Percentiles rank a stretch among this genome's conserved stretches.
These are phyloP conservation scores for Isatis lusitanica DNA, from an alignment of 441 rosid genomes.

Conservation along the genomic window DNA sequence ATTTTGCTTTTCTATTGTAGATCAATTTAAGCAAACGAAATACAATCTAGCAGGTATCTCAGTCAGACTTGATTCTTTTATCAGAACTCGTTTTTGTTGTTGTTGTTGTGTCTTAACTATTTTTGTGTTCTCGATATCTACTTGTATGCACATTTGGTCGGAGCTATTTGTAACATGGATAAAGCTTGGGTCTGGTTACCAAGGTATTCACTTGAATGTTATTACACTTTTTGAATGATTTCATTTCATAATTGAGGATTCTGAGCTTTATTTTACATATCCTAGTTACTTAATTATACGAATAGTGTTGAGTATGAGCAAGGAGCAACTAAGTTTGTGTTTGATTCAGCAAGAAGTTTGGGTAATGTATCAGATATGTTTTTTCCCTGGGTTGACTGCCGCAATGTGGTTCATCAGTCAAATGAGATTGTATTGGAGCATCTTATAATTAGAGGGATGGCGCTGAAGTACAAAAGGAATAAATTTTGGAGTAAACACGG, in stretches of 20 bases:
- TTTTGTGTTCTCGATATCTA: not conserved
- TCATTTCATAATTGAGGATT: not conserved
- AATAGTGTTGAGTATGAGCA: not conserved
- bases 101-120: not conserved
- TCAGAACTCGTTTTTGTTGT: not conserved
- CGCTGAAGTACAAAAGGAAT: too few relatives aligned
- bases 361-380: too few relatives aligned
- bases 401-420: too few relatives aligned
- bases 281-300: not conserved
- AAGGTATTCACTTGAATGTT: not conserved
- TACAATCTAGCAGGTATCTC: too few relatives aligned
- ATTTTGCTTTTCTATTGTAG: too few relatives aligned
- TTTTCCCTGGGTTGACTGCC: too few relatives aligned
- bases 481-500: too few relatives aligned
- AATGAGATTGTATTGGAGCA: too few relatives aligned
- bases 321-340: too few relatives aligned
- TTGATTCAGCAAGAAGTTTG: too few relatives aligned
- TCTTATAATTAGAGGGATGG: too few relatives aligned
- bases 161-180: not conserved
- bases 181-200: not conserved
- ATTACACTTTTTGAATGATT: not conserved
- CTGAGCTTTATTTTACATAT: not conserved
- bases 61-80: not conserved
- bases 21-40: too few relatives aligned
- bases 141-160: not conserved